Conservation (phyloP, 2,329 filamentous ascomycete species). For the Fusarium sp. region DNA sequence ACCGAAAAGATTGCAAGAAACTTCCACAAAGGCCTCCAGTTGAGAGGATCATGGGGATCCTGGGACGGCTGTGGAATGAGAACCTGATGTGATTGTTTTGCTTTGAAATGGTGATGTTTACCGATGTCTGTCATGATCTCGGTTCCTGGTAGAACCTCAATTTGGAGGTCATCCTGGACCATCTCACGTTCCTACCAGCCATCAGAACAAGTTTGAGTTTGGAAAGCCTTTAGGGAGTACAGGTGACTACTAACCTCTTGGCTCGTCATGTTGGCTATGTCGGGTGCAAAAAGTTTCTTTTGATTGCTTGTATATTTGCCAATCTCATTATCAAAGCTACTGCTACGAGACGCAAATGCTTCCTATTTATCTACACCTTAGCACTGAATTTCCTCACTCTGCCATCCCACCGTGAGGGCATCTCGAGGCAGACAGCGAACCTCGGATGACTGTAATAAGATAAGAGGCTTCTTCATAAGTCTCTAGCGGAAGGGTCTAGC, state of each 20-base stretch:
- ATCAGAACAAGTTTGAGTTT: background rate
- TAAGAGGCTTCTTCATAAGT: too few species aligned
- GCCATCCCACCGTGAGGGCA: background rate
- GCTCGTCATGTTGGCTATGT: background rate
- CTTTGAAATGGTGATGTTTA: constrained; percentile 34
- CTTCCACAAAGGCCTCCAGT: constrained; percentile 15
- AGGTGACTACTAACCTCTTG: constrained; percentile 4
- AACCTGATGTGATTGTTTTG: constrained; percentile 30
- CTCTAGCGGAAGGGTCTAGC: too few species aligned
- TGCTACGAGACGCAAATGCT: rapidly evolving
- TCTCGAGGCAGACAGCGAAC: background rate
- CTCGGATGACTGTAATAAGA: background rate
- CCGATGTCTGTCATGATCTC: constrained; percentile 43
- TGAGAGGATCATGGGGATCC: constrained; percentile 16
- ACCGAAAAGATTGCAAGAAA: constrained; percentile 14
- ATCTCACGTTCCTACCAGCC: background rate
- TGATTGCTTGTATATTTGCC: rapidly evolving
- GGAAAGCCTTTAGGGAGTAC: too few species aligned
- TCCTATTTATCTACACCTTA: background rate
- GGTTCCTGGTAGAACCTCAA: constrained; percentile 35
- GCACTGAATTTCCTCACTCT: rapidly evolving
- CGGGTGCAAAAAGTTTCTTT: rapidly evolving
- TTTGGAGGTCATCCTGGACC: constrained; percentile 37
- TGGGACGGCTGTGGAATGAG: constrained; percentile 33
- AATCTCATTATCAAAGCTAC: background rate